Conservation (phyloP, 495 filamentous ascomycete species). For the Neurospora pannonica region DNA sequence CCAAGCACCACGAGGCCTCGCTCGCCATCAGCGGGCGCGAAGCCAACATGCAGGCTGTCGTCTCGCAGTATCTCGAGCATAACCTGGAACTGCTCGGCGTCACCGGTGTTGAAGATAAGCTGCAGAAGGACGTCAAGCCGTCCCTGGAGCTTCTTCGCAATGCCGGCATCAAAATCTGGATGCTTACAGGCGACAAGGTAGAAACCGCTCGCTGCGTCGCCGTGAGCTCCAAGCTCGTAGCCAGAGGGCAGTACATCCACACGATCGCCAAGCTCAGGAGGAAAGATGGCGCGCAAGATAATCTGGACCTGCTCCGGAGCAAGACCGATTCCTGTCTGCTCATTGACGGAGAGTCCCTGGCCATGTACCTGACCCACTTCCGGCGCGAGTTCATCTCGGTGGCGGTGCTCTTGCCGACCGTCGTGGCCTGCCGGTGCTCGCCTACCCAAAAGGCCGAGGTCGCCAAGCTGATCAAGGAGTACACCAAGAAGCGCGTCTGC, state of each 20-base stretch:
- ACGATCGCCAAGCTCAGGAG: conserved; percentile 76
- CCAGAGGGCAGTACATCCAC: conserved; percentile 90
- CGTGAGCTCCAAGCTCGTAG: conserved; percentile 88
- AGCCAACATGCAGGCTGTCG: conserved; percentile 64
- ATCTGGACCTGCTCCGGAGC: conserved; percentile 77
- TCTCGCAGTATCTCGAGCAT: conserved; percentile 73
- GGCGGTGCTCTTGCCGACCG: conserved; percentile 80
- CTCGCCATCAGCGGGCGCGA: conserved; percentile 73
- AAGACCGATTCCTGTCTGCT: conserved; percentile 83
- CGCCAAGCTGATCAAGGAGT: conserved; percentile 78
- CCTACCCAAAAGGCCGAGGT: conserved; percentile 96
- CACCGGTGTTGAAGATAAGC: conserved; percentile 93
- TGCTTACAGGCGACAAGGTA: conserved; percentile 98
- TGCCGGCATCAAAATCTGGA: conserved; percentile 99
- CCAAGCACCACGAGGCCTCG: conserved; percentile 67
- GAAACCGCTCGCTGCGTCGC: conserved; percentile 97
- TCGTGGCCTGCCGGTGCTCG: conserved; percentile 94
- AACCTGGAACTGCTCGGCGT: conserved; percentile 90
- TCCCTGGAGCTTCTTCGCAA: conserved; percentile 91
- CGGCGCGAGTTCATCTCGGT: conserved; percentile 76
- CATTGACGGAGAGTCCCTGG: conserved; percentile 87
- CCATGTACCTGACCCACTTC: conserved; percentile 73
- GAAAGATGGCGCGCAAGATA: conserved; percentile 71
- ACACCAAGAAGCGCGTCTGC: conserved; percentile 88
- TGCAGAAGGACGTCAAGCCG: conserved; percentile 91